Percentiles rank a stretch among this genome's conserved stretches.
Evolutionary conservation across 2,329 filamentous ascomycete species (phyloP).

Genomic region (Fusarium veterinarium): DNA sequence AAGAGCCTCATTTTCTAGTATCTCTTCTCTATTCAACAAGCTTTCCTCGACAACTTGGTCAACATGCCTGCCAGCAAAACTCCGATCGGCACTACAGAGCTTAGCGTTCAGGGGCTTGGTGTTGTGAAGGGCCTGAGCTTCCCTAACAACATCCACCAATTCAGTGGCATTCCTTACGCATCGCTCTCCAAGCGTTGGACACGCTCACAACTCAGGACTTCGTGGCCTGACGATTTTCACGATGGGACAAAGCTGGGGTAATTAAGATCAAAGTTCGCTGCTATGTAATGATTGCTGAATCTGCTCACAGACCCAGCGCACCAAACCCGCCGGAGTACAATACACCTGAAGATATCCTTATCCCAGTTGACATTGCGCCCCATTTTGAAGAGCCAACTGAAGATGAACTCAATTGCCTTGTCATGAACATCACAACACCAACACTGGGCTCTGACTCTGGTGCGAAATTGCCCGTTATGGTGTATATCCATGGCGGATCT

Average conservation of each 20-base stretch:
- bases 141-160: slow-evolving; percentile 14
- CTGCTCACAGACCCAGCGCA: slow-evolving; percentile 7
- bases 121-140: slow-evolving; percentile 12
- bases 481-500: slow-evolving; percentile 28
- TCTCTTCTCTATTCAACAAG: neutral
- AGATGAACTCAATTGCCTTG: slow-evolving; percentile 27
- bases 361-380: neutral
- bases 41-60: neutral
- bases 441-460: neutral
- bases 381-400: slow-evolving; percentile 23
- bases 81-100: neutral
- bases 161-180: slow-evolving; percentile 29
- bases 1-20: neutral
- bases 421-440: slow-evolving; percentile 24
- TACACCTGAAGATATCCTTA: neutral
- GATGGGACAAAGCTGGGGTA: slow-evolving; percentile 27
- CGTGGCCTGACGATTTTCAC: slow-evolving; percentile 12
- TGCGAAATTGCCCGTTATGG: slow-evolving; percentile 14
- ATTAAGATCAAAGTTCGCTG: accelerated
- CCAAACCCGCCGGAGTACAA: slow-evolving; percentile 32
- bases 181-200: slow-evolving; percentile 29
- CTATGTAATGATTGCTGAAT: neutral
- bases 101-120: neutral
- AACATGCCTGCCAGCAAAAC: neutral
- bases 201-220: slow-evolving; percentile 10